Base-by-base conservation (phyloP, 106 monocot species). In the Phalaenopsis aphrodite region DNA sequence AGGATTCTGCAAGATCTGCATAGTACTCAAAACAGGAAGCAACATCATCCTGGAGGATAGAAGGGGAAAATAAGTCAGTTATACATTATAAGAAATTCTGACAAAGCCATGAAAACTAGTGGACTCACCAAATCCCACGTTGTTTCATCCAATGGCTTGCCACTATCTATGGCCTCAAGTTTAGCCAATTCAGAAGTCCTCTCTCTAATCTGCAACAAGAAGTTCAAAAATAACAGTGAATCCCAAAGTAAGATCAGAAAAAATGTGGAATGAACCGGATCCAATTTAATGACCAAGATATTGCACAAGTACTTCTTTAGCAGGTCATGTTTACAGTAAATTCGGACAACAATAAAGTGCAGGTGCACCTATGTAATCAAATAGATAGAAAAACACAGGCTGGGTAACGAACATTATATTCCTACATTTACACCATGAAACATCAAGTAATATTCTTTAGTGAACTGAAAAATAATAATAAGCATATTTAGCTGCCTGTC, bases 141-240 rank as follows among this genome's bases (percentile, higher is more conserved):
- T 78, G 99, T 87, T 90, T 99, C 99, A 88, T 93, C 95, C 64
- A 93, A 88, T 84, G 99, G 99, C 58, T 99, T 99, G 83, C 99
- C 99, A 85, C 93, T 88, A 86, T 99, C 99, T 47, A 99, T 66
- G 55, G 88, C 74, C 82, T 99, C 99, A 16, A 99, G 82, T 80
- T 86, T 93, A 77, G 99, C 91, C 56, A 99, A 83, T 74, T 90
- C 88, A 77, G 85, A 49, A 79, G 93, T 93, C 85, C 77, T 95
- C 84, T 99, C 99, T 41, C 38, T 87, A 87, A 99, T 88, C 99
- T 99, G 81, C 75, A 89, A 10, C 42, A 74, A 66, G 41, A 38
- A 4, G 36, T 69, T 39, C 14, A 69, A 69, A 61, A 55, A 48
- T 80, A 38, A 76, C 3, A 77, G 55, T 11, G 66, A 5, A 21